Percentiles rank a stretch among this genome's conserved stretches.
Evolutionary conservation across 2,329 filamentous ascomycete species (phyloP).

Genomic region (Cercospora berteroae): DNA sequence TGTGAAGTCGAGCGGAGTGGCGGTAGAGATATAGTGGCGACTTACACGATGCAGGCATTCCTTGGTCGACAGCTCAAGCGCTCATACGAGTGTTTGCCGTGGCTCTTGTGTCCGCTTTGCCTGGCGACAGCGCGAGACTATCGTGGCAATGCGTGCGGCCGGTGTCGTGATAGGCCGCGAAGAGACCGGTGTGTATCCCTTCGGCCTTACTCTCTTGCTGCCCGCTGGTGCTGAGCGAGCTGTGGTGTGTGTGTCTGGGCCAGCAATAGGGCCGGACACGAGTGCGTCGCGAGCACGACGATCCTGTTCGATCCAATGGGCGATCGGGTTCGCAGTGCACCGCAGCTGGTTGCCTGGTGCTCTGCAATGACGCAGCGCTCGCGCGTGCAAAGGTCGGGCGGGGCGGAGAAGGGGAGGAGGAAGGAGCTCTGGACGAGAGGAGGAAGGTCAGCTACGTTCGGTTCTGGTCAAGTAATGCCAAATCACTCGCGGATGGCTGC

Average conservation of each 20-base stretch:
- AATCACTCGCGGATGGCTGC: constrained; percentile 27
- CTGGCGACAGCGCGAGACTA: constrained; percentile 15
- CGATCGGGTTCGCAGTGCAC: constrained; percentile 16
- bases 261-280: constrained; percentile 19
- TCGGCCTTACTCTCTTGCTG: constrained; percentile 20
- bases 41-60: constrained; percentile 34
- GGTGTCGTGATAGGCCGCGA: constrained; percentile 1
- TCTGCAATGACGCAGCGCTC: constrained; percentile 22
- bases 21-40: constrained; percentile 28
- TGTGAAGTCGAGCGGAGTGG: neutral
- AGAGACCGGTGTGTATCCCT: constrained; percentile 17
- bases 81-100: constrained; percentile 22
- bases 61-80: constrained; percentile 26
- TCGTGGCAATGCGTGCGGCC: constrained; percentile 15
- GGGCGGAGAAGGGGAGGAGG: constrained; percentile 16
- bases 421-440: constrained; percentile 17
- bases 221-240: constrained; percentile 13
- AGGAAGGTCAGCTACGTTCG: constrained; percentile 17
- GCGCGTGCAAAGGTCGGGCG: constrained; percentile 13
- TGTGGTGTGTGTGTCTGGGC: constrained; percentile 18
- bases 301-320: constrained; percentile 20
- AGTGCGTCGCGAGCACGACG: constrained; percentile 14
- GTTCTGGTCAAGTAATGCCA: constrained; percentile 20
- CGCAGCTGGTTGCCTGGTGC: constrained; percentile 24
- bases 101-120: constrained; percentile 22